Evolutionary conservation across 2,329 filamentous ascomycete species (phyloP), one percentile per base, ranked within the genome.

Genomic region (Meredithiella fracta): DNA sequence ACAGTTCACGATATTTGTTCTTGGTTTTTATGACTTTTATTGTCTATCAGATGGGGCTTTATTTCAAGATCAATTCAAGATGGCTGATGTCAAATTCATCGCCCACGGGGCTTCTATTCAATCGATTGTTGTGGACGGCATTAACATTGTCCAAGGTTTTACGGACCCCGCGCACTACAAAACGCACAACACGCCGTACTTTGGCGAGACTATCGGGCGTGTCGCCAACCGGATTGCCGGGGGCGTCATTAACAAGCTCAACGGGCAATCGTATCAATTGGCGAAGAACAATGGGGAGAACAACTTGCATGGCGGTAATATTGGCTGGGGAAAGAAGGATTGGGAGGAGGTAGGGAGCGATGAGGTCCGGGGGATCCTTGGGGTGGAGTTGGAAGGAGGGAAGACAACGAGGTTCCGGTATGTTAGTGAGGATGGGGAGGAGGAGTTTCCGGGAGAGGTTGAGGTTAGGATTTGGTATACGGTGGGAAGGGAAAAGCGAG

Each of bases 141-240:
- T 79, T 66, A 92, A 96, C 72, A 92, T 98, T 61, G 90, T 96
- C 22, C 85, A 92, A 62, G 82, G 83, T 54, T 96, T 96, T 71
- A 79, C 85, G 17, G 81, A 76, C 14, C 78, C 85, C 54, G 79
- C 85, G 47, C 78, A 83, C 59, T 96, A 96, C 71, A 77, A 77
- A 61, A 70, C 79, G 62, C 72, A 90, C 73, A 91, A 92, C 70
- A 72, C 69, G 9, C 82, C 86, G 1, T 90, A 82, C 73, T 97
- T 95, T 66, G 91, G 92, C 61, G 90, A 91, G 67, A 97, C 88
- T 47, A 95, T 97, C 66, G 92, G 92, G 56, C 86, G 81, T 55
- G 73, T 82, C 20, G 80, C 89, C 59, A 97, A 97, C 72, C 83
- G 91, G 57, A 80, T 95, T 66, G 78, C 79, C 57, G 73, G 76